Evolutionary conservation across 2,329 filamentous ascomycete genomes (phyloP).

Genomic region (Pyricularia pennisetigena): DNA sequence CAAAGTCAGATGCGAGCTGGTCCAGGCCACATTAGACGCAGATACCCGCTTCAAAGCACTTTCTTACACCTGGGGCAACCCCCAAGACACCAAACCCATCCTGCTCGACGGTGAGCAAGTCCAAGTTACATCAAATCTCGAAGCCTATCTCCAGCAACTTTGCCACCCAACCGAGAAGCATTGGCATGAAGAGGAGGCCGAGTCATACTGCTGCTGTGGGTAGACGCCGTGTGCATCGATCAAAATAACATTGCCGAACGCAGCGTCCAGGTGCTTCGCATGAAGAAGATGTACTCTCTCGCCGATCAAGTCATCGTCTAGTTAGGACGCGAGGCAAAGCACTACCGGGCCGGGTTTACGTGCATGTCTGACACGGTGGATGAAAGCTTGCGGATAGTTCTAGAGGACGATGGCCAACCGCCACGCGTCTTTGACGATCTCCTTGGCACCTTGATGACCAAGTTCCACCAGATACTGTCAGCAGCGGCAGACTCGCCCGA

Average conservation of each 20-base stretch:
- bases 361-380: no score
- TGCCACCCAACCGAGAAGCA: no score
- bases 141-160: conserved; percentile 11
- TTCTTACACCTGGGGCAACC: conserved; percentile 16
- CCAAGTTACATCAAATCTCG: conserved; percentile 9
- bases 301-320: conserved; percentile 13
- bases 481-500: no score
- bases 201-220: conserved; percentile 9
- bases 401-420: no score
- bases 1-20: no score
- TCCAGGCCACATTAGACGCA: conserved; percentile 7
- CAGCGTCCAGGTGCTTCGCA: conserved; percentile 12
- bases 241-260: conserved; percentile 13
- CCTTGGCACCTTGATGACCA: no score
- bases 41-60: conserved; percentile 14
- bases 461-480: no score
- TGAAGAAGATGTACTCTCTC: conserved; percentile 14
- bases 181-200: neutral
- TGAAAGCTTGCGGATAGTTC: neutral
- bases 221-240: conserved; percentile 16
- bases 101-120: conserved; percentile 10
- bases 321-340: conserved; percentile 8
- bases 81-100: conserved; percentile 8
- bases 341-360: no score
- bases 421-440: no score